Evolutionary conservation across 768 basidiomycete species (phyloP), one percentile per base, ranked within the genome.

Genomic region (Cytidiella melzeri): DNA sequence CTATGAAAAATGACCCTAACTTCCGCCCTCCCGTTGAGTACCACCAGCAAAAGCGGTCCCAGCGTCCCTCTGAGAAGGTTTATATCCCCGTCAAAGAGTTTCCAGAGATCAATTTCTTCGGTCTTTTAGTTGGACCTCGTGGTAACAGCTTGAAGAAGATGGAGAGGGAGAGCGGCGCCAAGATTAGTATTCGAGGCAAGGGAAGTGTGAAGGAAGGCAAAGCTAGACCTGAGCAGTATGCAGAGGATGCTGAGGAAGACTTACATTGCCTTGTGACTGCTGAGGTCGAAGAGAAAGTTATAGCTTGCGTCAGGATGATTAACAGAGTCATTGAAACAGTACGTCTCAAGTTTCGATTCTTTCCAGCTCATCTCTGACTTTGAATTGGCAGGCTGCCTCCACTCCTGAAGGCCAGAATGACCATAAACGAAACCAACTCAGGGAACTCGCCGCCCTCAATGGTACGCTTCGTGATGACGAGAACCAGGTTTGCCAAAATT

Each of bases 11-110:
- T 53, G 96, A 99, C 61, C 96, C 96, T 15, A 94, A 93, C 64
- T 99, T 95, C 75, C 90, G 89, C 37, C 93, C 96, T 47, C 96
- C 96, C 9, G 87, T 92, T 48, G 96, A 99, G 67, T 95, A 97
- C 63, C 88, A 92, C 55, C 88, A 92, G 65, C 86, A 92, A 64
- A 95, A 96, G 68, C 86, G 92, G 26, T 90, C 89, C 37, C 88
- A 90, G 51, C 81, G 92, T 41, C 94, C 95, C 12, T 88, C 89
- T 27, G 96, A 99, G 52, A 98, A 98, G 70, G 96, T 99, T 53
- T 99, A 98, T 66, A 97, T 99, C 53, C 96, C 96, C 36, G 94
- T 97, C 65, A 98, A 99, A 67, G 96, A 99, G 69, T 99, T 99
- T 59, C 96, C 96, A 1, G 95, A 98, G 70, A 98, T 99, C 75